Percentiles rank a stretch among this genome's conserved stretches.
phyloP scores from a whole-genome alignment of 768 basidiomycete genomes.

The Galerina marginata region DNA sequence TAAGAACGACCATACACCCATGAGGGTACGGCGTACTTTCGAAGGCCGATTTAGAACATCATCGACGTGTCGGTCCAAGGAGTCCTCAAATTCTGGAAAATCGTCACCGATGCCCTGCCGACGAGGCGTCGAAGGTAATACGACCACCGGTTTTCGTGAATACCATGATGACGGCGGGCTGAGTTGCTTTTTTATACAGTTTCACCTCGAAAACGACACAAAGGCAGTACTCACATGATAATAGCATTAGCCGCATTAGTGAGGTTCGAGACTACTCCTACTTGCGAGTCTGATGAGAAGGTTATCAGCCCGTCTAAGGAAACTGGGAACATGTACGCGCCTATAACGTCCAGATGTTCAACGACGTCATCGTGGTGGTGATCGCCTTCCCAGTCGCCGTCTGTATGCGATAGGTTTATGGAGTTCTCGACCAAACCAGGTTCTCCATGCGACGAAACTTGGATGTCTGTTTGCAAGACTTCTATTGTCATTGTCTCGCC shows the following conservation, averaged over 20 bases:
- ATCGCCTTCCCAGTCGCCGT: constrained; percentile 23
- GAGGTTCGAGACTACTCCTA: constrained; percentile 74
- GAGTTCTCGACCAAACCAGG: constrained; percentile 51
- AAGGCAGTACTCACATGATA: constrained; percentile 52
- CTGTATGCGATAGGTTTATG: constrained; percentile 40
- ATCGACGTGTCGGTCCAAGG: constrained; percentile 78
- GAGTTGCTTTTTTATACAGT: background rate
- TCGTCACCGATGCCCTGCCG: constrained; percentile 33
- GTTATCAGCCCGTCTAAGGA: background rate
- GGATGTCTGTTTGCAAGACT: constrained; percentile 47
- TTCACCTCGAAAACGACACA: background rate
- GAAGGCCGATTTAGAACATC: constrained; percentile 71
- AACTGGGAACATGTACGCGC: constrained; percentile 36
- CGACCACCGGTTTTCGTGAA: constrained; percentile 70
- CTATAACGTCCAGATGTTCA: constrained; percentile 83
- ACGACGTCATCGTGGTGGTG: constrained; percentile 82
- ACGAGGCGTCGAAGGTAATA: constrained; percentile 52
- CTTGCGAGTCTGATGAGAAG: constrained; percentile 61
- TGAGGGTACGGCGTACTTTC: constrained; percentile 60
- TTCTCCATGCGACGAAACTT: constrained; percentile 39
- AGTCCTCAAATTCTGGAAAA: constrained; percentile 42
- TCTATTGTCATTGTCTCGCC: constrained; percentile 38
- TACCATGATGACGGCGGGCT: constrained; percentile 77
- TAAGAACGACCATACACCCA: constrained; percentile 82
- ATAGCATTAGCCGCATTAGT: constrained; percentile 85